These are phyloP conservation scores for Botryotinia globosa DNA, from an alignment of 2,329 filamentous ascomycete species.

Conservation along the genomic window DNA sequence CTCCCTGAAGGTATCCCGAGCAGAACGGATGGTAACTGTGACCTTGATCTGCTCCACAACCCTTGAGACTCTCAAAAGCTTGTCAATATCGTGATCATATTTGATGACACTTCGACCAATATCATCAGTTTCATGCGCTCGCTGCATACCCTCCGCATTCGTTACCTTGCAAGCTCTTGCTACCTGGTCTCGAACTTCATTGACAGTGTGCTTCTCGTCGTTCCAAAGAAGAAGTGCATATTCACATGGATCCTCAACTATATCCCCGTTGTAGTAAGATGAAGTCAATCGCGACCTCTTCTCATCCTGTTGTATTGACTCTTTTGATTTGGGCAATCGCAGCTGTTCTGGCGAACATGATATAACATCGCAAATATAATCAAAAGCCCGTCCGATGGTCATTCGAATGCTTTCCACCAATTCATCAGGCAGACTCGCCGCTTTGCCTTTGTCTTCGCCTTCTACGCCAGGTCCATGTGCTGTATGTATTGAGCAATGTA, in stretches of 20 bases:
- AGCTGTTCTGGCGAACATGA: conserved; percentile 97
- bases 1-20: conserved; percentile 92
- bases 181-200: conserved; percentile 87
- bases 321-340: conserved; percentile 76
- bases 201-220: conserved; percentile 95
- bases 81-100: conserved; percentile 68
- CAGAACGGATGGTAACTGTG: conserved; percentile 89
- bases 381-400: conserved; percentile 80
- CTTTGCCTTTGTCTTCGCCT: conserved; percentile 57
- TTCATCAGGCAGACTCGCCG: conserved; percentile 66
- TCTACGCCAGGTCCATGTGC: conserved; percentile 49
- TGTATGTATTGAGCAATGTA: conserved; percentile 93
- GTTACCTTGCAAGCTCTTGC: conserved; percentile 80
- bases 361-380: conserved; percentile 97
- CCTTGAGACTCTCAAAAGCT: conserved; percentile 73
- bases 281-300: conserved; percentile 70
- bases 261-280: conserved; percentile 69
- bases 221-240: conserved; percentile 93
- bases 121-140: conserved; percentile 85
- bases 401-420: conserved; percentile 74
- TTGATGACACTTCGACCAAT: conserved; percentile 83
- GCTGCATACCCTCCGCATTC: conserved; percentile 63
- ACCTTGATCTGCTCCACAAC: conserved; percentile 94
- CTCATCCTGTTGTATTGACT: conserved; percentile 80
- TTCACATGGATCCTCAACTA: conserved; percentile 63